These are phyloP conservation scores for Candida sonorensis DNA, from an alignment of 805 yeast species.

Conservation along the genomic window DNA sequence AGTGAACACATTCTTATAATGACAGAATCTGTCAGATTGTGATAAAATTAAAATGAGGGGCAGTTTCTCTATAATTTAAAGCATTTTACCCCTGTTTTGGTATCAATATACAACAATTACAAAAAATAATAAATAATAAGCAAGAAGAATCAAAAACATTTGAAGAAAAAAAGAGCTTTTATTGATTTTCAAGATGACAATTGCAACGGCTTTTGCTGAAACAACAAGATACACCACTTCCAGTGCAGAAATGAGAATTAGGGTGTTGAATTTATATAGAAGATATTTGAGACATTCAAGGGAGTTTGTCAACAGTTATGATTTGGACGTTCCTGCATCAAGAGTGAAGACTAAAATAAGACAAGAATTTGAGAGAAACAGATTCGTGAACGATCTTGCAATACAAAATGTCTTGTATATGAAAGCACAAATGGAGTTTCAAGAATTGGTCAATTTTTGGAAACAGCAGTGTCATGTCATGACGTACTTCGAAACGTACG, in stretches of 20 bases:
- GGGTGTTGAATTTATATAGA: conserved; percentile 69
- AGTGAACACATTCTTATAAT: conserved; percentile 1
- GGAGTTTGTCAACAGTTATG: conserved; percentile 51
- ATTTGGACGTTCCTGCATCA: conserved; percentile 71
- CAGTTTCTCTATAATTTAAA: too few relatives aligned
- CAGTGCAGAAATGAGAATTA: conserved; percentile 50
- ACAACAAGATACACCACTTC: conserved; percentile 63
- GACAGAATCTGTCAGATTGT: neutral
- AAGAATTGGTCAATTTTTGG: conserved; percentile 84
- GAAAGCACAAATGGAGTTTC: conserved; percentile 89
- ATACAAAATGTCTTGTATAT: conserved; percentile 63
- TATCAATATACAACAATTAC: too few relatives aligned
- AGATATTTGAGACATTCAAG: conserved; percentile 56
- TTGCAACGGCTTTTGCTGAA: conserved; percentile 80
- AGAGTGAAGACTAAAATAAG: conserved; percentile 76
- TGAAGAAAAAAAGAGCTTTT: too few relatives aligned
- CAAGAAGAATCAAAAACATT: too few relatives aligned
- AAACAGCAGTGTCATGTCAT: conserved; percentile 80
- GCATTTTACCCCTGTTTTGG: too few relatives aligned
- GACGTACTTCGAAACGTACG: conserved; percentile 71
- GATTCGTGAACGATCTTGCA: conserved; percentile 62
- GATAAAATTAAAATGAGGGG: conserved; percentile 1
- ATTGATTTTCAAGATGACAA: conserved; percentile 32
- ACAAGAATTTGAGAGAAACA: conserved; percentile 82
- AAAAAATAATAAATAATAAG: too few relatives aligned